Evolutionary conservation across 148 eudicot genomes (phyloP).

Genomic region (Chenopodium berlandieri): DNA sequence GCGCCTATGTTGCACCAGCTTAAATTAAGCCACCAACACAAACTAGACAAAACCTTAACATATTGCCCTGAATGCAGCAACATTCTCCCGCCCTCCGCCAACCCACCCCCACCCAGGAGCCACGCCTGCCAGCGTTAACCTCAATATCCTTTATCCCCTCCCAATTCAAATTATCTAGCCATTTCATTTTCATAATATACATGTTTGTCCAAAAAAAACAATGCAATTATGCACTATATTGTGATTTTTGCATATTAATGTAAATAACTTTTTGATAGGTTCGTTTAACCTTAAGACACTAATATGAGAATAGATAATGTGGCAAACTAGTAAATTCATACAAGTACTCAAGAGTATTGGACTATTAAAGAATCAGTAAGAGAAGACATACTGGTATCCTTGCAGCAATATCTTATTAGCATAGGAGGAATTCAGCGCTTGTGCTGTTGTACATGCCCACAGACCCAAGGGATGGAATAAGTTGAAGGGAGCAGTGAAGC

Average conservation of each 20-base stretch:
- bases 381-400: constrained; percentile 10
- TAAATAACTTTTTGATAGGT: background rate
- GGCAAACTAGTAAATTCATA: background rate
- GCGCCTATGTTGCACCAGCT: background rate
- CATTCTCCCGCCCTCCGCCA: too few species aligned
- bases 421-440: background rate
- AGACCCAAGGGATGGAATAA: background rate
- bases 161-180: too few species aligned
- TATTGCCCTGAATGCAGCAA: background rate
- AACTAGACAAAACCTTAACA: background rate
- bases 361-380: background rate
- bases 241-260: too few species aligned
- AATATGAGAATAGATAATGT: background rate
- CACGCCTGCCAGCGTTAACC: too few species aligned
- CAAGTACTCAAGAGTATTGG: too few species aligned
- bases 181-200: too few species aligned
- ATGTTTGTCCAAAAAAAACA: too few species aligned
- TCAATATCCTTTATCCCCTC: too few species aligned
- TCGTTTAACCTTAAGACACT: background rate
- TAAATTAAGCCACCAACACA: background rate
- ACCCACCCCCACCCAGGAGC: too few species aligned
- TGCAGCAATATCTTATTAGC: constrained; percentile 9
- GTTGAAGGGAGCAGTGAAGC: background rate
- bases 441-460: background rate
- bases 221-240: too few species aligned